These are phyloP conservation scores for Kodamaea fukazawae DNA, from an alignment of 805 yeast genomes.

Conservation along the genomic window DNA sequence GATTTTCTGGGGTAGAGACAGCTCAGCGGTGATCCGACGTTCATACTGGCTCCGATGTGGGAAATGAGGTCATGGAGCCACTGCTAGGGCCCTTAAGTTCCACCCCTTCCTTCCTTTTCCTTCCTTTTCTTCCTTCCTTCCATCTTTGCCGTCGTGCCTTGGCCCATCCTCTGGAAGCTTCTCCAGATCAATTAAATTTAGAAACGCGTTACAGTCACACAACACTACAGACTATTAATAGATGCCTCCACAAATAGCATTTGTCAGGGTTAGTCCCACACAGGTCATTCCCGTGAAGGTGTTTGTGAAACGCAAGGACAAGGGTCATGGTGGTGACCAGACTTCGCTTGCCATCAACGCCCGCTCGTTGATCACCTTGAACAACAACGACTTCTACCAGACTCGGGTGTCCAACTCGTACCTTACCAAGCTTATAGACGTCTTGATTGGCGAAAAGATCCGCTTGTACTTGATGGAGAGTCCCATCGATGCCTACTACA, in stretches of 20 bases:
- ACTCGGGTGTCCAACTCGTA: conserved; percentile 15
- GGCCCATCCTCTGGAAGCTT: too few species aligned
- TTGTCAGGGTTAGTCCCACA: conserved; percentile 5
- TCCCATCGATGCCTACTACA: conserved; percentile 8
- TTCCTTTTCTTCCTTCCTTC: too few species aligned
- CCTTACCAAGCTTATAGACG: conserved; percentile 12
- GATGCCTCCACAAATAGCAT: conserved; percentile 17
- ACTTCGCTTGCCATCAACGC: conserved; percentile 15
- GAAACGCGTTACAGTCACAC: too few species aligned
- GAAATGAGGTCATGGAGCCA: too few species aligned
- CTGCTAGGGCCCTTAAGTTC: too few species aligned
- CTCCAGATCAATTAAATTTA: too few species aligned
- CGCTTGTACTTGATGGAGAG: conserved; percentile 8
- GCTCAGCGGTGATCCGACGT: too few species aligned
- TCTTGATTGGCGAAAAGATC: conserved; percentile 6
- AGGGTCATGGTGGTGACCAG: not conserved
- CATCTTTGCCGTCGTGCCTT: too few species aligned
- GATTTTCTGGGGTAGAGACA: too few species aligned
- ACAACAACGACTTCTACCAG: conserved; percentile 13
- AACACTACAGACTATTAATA: too few species aligned
- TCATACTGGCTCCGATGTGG: too few species aligned
- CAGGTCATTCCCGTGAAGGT: conserved; percentile 13
- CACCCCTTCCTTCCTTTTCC: too few species aligned
- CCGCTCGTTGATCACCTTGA: conserved; percentile 14
- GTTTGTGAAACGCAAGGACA: conserved; percentile 9